These are phyloP conservation scores for Mesembryanthemum crystallinum DNA, from an alignment of 148 eudicot genomes.

Conservation along the genomic window DNA sequence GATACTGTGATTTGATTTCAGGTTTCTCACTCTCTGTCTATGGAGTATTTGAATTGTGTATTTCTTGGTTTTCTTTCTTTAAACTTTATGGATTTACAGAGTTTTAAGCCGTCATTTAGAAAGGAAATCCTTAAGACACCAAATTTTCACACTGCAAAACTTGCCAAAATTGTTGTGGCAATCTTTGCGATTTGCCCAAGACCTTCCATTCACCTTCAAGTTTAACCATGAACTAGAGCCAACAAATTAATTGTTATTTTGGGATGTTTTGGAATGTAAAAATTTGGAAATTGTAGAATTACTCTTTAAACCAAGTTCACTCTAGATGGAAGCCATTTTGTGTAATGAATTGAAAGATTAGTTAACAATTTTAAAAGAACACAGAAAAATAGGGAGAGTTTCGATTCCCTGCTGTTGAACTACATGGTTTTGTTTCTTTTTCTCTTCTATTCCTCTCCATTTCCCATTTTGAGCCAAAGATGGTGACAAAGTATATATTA, in stretches of 20 bases:
- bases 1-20: conserved; percentile 29
- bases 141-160: neutral
- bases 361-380: no score
- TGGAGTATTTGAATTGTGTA: neutral
- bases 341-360: no score
- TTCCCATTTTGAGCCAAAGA: neutral
- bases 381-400: no score
- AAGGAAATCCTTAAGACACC: no score
- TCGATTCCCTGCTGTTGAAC: no score
- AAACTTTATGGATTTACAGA: neutral
- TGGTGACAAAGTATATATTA: neutral
- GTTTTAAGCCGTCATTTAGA: no score
- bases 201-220: neutral
- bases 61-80: neutral
- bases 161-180: neutral
- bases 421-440: no score
- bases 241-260: neutral
- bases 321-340: no score
- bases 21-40: conserved; percentile 22
- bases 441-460: neutral
- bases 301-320: no score
- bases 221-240: neutral
- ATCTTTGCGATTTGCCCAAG: neutral
- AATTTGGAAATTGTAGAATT: no score
- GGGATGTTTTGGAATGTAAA: no score